Evolutionary conservation across 352 stramenopile species (phyloP).

Genomic region (Phytophthora ramorum): DNA sequence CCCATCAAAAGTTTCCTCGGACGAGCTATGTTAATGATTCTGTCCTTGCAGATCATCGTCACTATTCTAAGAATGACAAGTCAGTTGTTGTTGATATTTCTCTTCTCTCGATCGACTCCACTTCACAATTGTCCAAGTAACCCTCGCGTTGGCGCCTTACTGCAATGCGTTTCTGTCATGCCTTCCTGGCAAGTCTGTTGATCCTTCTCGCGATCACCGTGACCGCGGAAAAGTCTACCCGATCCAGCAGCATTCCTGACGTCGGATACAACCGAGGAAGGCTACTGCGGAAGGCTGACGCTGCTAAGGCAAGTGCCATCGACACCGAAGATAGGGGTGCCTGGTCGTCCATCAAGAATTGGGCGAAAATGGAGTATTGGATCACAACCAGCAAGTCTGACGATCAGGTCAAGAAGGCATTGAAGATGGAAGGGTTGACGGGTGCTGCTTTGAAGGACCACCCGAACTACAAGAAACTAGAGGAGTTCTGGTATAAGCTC

Average conservation of each 20-base stretch:
- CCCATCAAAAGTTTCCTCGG: too few relatives aligned
- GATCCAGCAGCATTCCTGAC: not conserved
- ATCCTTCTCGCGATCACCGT: not conserved
- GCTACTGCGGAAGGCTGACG: not conserved
- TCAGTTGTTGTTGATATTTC: too few relatives aligned
- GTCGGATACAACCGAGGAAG: not conserved
- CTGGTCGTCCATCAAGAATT: not conserved
- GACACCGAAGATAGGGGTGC: not conserved
- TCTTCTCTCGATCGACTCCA: too few relatives aligned
- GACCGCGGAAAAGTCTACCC: not conserved
- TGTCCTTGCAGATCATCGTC: too few relatives aligned
- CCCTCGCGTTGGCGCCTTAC: not conserved
- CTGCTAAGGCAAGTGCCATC: too few relatives aligned
- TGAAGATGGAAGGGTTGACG: not conserved
- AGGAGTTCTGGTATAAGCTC: not conserved
- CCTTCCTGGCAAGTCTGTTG: not conserved
- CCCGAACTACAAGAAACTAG: conserved; percentile 1
- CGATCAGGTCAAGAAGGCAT: not conserved
- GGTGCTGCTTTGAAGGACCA: not conserved
- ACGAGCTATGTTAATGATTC: too few relatives aligned
- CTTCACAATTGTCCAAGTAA: not conserved
- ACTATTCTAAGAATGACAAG: too few relatives aligned
- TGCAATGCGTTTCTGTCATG: not conserved
- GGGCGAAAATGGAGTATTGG: not conserved
- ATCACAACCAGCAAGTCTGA: not conserved